Conservation (phyloP, 2,329 filamentous ascomycete genomes). For the Pseudocercospora musae region DNA sequence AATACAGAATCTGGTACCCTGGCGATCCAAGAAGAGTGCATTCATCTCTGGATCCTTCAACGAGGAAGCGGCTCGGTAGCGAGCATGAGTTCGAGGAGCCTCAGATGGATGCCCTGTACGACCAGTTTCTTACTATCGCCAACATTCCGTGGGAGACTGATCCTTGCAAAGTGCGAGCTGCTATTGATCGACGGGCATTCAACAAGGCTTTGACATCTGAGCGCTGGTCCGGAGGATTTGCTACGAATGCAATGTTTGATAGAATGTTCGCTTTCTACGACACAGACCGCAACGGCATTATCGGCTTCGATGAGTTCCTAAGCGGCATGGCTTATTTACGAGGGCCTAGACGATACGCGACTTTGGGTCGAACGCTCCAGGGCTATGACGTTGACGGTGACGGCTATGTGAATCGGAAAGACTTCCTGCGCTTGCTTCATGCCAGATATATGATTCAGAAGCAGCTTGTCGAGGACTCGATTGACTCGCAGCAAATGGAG, state of each 20-base stretch:
- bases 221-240: constrained; percentile 64
- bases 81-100: constrained; percentile 64
- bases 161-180: constrained; percentile 70
- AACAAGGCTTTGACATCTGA: constrained; percentile 73
- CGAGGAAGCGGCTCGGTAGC: constrained; percentile 60
- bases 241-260: constrained; percentile 89
- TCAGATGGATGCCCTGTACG: constrained; percentile 89
- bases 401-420: constrained; percentile 77
- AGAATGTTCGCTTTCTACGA: constrained; percentile 98
- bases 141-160: constrained; percentile 81
- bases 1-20: constrained; percentile 81
- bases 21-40: constrained; percentile 74
- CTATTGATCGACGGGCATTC: constrained; percentile 90
- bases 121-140: constrained; percentile 93
- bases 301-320: constrained; percentile 89
- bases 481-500: constrained; percentile 71
- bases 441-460: constrained; percentile 90
- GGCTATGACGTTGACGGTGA: constrained; percentile 90
- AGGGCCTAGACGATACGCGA: constrained; percentile 58
- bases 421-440: constrained; percentile 87
- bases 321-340: constrained; percentile 69
- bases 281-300: constrained; percentile 80
- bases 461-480: constrained; percentile 79
- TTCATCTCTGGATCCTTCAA: constrained; percentile 61
- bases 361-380: constrained; percentile 71